Conservation (phyloP, 2,329 filamentous ascomycete species). For the Stagonosporopsis rhizophila region DNA sequence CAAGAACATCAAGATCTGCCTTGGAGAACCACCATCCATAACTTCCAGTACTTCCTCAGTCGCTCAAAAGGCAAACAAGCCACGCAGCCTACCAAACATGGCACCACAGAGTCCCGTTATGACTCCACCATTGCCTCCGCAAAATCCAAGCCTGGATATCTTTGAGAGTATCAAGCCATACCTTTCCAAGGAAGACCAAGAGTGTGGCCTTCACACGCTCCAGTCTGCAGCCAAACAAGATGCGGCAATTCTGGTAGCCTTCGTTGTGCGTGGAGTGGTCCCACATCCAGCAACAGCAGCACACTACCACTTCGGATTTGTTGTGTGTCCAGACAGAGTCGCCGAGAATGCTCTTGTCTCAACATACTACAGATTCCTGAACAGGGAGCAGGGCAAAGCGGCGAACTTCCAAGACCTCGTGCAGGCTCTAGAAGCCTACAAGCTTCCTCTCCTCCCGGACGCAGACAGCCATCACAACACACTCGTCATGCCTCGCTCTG, state of each 20-base stretch:
- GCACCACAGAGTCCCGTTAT: neutral
- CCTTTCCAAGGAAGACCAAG: neutral
- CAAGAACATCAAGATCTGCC: neutral
- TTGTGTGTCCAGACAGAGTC: conserved; percentile 2
- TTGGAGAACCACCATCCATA: neutral
- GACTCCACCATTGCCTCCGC: neutral
- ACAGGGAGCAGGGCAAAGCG: neutral
- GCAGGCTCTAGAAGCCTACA: conserved; percentile 11
- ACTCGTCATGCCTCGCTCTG: neutral
- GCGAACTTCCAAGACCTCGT: conserved; percentile 19
- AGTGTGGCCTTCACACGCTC: neutral
- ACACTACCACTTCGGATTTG: conserved; percentile 32
- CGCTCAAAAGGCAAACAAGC: neutral
- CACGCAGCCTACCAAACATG: neutral
- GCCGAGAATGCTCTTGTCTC: conserved; percentile 16
- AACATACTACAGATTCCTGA: conserved; percentile 19
- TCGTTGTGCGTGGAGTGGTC: neutral
- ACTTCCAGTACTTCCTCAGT: neutral
- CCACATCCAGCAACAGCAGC: neutral
- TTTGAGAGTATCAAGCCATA: neutral
- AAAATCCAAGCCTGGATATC: neutral
- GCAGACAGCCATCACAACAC: conserved; percentile 6
- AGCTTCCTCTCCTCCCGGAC: conserved; percentile 18
- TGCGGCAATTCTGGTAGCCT: conserved; percentile 1
- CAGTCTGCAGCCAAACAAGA: conserved; percentile 15